Evolutionary conservation across 805 yeast genomes (phyloP), one percentile per base, ranked within the genome.

Genomic region (Yamadazyma sp.): DNA sequence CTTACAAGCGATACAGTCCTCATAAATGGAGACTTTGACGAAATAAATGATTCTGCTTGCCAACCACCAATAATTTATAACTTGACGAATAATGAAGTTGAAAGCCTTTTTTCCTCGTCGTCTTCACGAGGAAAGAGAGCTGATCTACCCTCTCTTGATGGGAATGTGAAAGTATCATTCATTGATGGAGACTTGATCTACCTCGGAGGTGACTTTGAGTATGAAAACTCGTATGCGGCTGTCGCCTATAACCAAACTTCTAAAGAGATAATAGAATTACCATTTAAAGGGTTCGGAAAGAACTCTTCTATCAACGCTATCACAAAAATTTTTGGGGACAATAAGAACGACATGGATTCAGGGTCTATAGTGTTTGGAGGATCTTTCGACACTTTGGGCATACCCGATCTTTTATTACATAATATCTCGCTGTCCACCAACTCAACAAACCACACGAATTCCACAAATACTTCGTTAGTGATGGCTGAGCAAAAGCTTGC

Each of bases 321-420:
- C 12, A 46, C 76, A 0, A 70, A 71, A 43, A 53, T 77, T 3
- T 50, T 55, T 27, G 59, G 60, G 22, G 61, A 60, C 32, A 70
- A 68, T 25, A 44, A 21, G 35, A 16, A 42, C n/a, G 58, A 58
- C 27, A 18, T 6, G 15, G 45, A 46, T 24, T 13, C 37, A 11
- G 79, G 75, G 25, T 67, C 73, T 23, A 68, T 93, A 6, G 55
- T 93, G 9, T 91, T 89, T 62, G 91, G 93, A 1, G 99, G 99
- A 9, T 42, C 62, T 3, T 89, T 93, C 54, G 52, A 66, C 39
- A 75, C 82, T 7, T 62, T 88, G 28, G 87, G 86, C 6, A 60
- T 79, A 38, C 50, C 57, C 4, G 60, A 67, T 21, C 63, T 75
- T 28, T 65, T 74, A 26, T 38, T 40, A 15, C 70, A 64, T 46